Conservation (phyloP, 1,139 yeast genomes). For the Hanseniaspora uvarum region DNA sequence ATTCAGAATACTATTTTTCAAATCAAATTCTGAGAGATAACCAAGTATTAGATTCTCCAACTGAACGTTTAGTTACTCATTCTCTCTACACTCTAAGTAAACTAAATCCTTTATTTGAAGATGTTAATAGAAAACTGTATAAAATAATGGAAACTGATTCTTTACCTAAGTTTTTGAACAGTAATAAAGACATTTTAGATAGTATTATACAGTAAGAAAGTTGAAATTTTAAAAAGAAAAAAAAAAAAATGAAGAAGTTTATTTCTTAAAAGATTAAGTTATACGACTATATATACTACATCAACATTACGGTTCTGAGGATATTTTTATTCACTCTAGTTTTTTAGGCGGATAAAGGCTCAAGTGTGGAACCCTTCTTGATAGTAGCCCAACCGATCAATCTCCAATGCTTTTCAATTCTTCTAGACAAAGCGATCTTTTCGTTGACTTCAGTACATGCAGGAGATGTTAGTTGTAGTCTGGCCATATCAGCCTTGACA, state of each 20-base stretch:
- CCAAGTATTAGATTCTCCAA: constrained; percentile 21
- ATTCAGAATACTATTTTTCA: neutral
- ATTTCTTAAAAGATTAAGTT: neutral
- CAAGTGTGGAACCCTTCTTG: constrained; percentile 84
- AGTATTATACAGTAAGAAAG: constrained; percentile 25
- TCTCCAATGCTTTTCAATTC: constrained; percentile 99
- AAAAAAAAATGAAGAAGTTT: constrained; percentile 25
- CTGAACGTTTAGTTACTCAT: constrained; percentile 25
- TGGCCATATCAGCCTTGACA: constrained; percentile 98
- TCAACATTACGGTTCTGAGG: neutral
- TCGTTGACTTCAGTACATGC: constrained; percentile 98
- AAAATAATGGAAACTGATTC: constrained; percentile 65
- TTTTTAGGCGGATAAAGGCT: constrained; percentile 45
- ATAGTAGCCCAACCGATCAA: constrained; percentile 99
- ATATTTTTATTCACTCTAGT: neutral
- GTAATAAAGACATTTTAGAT: constrained; percentile 27
- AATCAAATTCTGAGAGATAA: neutral
- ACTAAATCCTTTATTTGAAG: constrained; percentile 35
- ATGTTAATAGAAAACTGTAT: constrained; percentile 41
- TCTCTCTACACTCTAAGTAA: constrained; percentile 34
- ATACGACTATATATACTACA: neutral
- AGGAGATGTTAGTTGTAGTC: constrained; percentile 90
- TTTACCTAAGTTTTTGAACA: constrained; percentile 51
- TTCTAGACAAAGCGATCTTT: constrained; percentile 96
- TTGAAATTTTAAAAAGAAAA: too few relatives aligned